Percentiles rank a stretch among this genome's conserved stretches.
Conservation (phyloP, 2,329 filamentous ascomycete genomes). For the Pseudogymnoascus sp. region DNA sequence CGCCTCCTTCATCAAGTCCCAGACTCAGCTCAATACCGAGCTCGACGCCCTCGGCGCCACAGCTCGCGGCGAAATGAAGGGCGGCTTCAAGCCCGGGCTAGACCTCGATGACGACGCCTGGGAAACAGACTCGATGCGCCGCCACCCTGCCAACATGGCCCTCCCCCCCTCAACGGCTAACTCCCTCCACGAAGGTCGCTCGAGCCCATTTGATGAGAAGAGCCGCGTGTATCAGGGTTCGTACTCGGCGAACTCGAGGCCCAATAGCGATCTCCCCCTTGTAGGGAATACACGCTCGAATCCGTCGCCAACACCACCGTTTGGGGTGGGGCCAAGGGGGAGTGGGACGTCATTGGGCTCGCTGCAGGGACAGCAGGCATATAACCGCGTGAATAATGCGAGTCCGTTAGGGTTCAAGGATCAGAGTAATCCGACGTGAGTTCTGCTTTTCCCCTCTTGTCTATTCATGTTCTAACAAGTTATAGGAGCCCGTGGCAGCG, state of each 20-base stretch:
- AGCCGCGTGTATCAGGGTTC: conserved; percentile 20
- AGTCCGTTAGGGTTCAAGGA: not conserved
- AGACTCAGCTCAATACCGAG: conserved; percentile 72
- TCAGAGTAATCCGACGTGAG: conserved; percentile 34
- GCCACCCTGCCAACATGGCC: conserved; percentile 33
- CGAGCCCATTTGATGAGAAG: conserved; percentile 24
- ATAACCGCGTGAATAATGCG: conserved; percentile 34
- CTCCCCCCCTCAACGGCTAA: conserved; percentile 27
- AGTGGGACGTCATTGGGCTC: conserved; percentile 26
- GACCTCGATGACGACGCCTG: conserved; percentile 65
- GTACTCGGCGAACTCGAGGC: conserved; percentile 22
- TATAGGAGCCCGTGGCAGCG: conserved; percentile 46
- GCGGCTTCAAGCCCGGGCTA: conserved; percentile 47
- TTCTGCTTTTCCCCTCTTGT: not conserved
- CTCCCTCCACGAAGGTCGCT: conserved; percentile 43
- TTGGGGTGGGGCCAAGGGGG: conserved; percentile 21
- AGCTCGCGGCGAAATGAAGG: conserved; percentile 70
- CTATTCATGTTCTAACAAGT: conserved; percentile 21
- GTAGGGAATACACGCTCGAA: conserved; percentile 17
- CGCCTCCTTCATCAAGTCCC: conserved; percentile 95
- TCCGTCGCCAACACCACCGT: conserved; percentile 14
- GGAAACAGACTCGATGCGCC: conserved; percentile 48
- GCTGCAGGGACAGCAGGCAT: conserved; percentile 18
- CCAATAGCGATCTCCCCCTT: conserved; percentile 17
- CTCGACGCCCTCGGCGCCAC: conserved; percentile 87